A percentile compares a stretch with the other conserved stretches of the same genome.
phyloP scores from a whole-genome alignment of 306 rosid species.

The Cercis canadensis region DNA sequence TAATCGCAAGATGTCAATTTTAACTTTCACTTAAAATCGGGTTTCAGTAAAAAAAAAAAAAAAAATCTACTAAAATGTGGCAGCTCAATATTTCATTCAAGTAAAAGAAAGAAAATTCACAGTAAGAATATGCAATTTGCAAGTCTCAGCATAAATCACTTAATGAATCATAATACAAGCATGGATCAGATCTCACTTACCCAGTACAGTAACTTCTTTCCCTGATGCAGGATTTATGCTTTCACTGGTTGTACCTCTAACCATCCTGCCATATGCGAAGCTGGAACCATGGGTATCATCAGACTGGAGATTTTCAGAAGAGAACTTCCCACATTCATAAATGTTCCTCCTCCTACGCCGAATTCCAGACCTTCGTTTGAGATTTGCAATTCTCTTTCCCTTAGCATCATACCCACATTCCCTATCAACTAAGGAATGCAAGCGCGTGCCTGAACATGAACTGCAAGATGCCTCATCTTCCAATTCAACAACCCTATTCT shows the following conservation, averaged over 20 bases:
- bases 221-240: slow-evolving; percentile 28
- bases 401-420: slow-evolving; percentile 59
- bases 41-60: neutral
- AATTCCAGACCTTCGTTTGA: slow-evolving; percentile 64
- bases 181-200: slow-evolving; percentile 42
- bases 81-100: neutral
- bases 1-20: slow-evolving; percentile 15
- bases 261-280: slow-evolving; percentile 19
- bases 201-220: slow-evolving; percentile 28
- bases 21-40: neutral
- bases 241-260: slow-evolving; percentile 31
- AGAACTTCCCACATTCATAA: slow-evolving; percentile 48
- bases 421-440: slow-evolving; percentile 51
- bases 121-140: slow-evolving; percentile 11
- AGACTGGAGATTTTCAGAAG: slow-evolving; percentile 35
- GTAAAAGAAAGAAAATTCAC: slow-evolving; percentile 5
- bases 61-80: neutral
- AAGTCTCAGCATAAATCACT: slow-evolving; percentile 1
- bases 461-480: slow-evolving; percentile 60
- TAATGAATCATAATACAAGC: neutral
- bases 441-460: slow-evolving; percentile 48
- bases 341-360: slow-evolving; percentile 58
- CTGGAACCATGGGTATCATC: slow-evolving; percentile 31
- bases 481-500: slow-evolving; percentile 47
- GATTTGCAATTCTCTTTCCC: slow-evolving; percentile 60